Evolutionary conservation across 257 asterid species (phyloP), one percentile per base, ranked within the genome.

Genomic region (Echites panduratus): DNA sequence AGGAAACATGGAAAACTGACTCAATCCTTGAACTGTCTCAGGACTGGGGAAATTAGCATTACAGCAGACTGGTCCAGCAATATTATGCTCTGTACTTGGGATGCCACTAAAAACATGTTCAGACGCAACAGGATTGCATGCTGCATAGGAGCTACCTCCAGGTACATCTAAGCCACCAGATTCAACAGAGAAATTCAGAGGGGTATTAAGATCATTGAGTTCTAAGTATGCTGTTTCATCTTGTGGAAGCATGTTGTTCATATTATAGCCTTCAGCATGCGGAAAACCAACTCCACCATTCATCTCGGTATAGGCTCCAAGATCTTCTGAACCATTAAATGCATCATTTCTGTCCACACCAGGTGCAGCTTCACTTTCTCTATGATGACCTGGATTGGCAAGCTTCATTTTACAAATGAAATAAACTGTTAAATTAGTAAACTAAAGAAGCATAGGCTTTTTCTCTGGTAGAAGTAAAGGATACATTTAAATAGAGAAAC

Each of bases 181-280:
- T 71, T 74, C 84, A 40, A 58, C 45, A 43, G 81, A 24, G 85
- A 68, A 67, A 69, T 78, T 75, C 84, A 87, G 70, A 3, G 94
- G 93, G 12, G 29, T 14, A 49, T 65, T 71, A 47, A 92, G 86
- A 86, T 92, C 98, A 67, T 78, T 27, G 22, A 90, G 90, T 69
- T 92, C 97, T 65, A 92, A 53, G 76, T 66, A 90, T 52, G 75
- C 72, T n/a, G 73, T 71, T 71, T 75, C 88, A 22, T 82, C 83
- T 59, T 47, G 66, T 14, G 35, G 70, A 24, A 49, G 68, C 76
- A 82, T 69, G 52, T 49, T 72, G 58, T 68, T 69, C 56, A 71
- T 40, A 75, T 62, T 71, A 54, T n/a, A 26, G 65, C 57, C 77
- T 65, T 41, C 73, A 76, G 38, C 43, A 68, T 74, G 76, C n/a